A percentile compares a stretch with the other conserved stretches of the same genome.
Conservation (phyloP, 768 basidiomycete genomes). For the Tylopilus sp. region DNA sequence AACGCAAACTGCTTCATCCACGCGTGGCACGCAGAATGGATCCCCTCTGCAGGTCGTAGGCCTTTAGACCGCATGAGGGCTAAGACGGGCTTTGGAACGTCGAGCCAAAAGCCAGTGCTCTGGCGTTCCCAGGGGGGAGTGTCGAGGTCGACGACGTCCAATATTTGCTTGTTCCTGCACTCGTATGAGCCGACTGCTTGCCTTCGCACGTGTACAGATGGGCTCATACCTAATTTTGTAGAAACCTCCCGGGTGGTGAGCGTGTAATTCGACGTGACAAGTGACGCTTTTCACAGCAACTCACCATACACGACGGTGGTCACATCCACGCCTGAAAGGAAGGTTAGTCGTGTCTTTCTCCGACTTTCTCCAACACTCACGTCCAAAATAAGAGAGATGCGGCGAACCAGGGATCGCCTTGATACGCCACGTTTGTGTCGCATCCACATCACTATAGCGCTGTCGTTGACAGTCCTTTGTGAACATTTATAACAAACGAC, state of each 20-base stretch:
- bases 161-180: constrained; percentile 53
- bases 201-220: background rate
- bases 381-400: constrained; percentile 65
- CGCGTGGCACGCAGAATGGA: constrained; percentile 84
- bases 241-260: constrained; percentile 49
- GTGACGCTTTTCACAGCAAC: constrained; percentile 15
- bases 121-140: constrained; percentile 75
- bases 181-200: background rate
- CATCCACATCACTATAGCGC: constrained; percentile 62
- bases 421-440: constrained; percentile 72
- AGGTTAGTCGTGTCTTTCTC: background rate
- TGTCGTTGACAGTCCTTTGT: background rate
- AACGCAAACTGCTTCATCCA: constrained; percentile 75
- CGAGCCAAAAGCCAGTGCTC: constrained; percentile 77
- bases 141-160: constrained; percentile 76
- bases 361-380: constrained; percentile 39
- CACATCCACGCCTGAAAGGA: constrained; percentile 52
- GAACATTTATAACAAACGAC: constrained; percentile 16
- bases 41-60: constrained; percentile 71
- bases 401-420: constrained; percentile 56
- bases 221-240: constrained; percentile 65
- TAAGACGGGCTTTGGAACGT: constrained; percentile 56
- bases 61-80: constrained; percentile 49
- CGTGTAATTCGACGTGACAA: background rate
- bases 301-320: constrained; percentile 72